Evolutionary conservation across 352 stramenopile species (phyloP).

Genomic region (Globisporangium emineosum): DNA sequence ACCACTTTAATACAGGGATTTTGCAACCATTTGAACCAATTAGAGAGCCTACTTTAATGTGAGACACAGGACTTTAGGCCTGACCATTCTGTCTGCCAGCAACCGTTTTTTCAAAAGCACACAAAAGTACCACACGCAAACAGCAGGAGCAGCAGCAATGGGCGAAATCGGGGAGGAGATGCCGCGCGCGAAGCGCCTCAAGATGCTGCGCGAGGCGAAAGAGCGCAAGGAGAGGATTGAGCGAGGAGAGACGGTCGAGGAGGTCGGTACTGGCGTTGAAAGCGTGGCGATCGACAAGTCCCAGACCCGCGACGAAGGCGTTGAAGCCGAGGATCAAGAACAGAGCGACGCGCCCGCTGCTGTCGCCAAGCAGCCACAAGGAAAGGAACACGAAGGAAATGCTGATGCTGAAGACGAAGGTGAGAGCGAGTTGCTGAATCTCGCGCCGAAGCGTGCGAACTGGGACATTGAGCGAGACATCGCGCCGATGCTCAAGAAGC

Average conservation of each 20-base stretch:
- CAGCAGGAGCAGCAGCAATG: slow-evolving; percentile 20
- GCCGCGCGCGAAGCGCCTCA: slow-evolving; percentile 80
- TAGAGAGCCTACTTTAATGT: background rate
- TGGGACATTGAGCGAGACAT: slow-evolving; percentile 88
- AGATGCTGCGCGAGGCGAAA: slow-evolving; percentile 82
- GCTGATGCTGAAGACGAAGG: slow-evolving; percentile 42
- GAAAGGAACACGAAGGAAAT: slow-evolving; percentile 16
- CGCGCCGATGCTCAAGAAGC: slow-evolving; percentile 83
- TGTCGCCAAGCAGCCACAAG: slow-evolving; percentile 11
- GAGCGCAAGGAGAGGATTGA: slow-evolving; percentile 64
- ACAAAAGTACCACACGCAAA: background rate
- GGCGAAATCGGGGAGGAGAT: slow-evolving; percentile 44
- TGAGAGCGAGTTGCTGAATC: slow-evolving; percentile 63
- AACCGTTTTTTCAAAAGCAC: background rate
- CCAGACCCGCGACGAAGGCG: background rate
- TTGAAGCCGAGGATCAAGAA: background rate
- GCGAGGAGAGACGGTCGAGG: slow-evolving; percentile 23
- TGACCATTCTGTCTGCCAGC: background rate
- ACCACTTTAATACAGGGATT: background rate
- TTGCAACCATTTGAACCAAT: background rate
- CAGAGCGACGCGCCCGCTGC: slow-evolving; percentile 14
- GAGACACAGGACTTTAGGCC: background rate
- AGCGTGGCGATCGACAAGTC: slow-evolving; percentile 16
- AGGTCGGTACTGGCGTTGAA: slow-evolving; percentile 9
- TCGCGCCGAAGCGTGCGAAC: slow-evolving; percentile 82